Percentiles rank a stretch among this genome's conserved stretches.
Evolutionary conservation across 495 filamentous ascomycete species (phyloP).

Genomic region (Pyrenopolyporus hunteri): DNA sequence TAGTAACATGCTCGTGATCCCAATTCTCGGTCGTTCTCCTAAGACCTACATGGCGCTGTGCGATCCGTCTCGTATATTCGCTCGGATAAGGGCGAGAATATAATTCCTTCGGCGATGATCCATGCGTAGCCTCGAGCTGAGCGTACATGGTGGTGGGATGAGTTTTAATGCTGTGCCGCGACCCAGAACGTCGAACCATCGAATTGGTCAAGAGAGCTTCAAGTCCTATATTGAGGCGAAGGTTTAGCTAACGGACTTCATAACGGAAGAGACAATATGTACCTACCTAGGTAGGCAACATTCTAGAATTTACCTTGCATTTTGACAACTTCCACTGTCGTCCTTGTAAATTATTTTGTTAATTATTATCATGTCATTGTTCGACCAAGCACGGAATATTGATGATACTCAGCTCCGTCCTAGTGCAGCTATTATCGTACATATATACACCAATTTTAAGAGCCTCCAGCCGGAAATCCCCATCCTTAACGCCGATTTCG

Average conservation of each 20-base stretch:
- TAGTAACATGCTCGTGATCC: neutral
- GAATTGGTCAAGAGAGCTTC: neutral
- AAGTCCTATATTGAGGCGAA: neutral
- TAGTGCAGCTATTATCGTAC: neutral
- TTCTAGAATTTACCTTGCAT: too few relatives aligned
- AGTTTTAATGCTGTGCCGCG: neutral
- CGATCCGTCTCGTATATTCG: too few relatives aligned
- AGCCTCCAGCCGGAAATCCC: neutral
- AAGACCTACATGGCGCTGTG: too few relatives aligned
- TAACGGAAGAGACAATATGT: too few relatives aligned
- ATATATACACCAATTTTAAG: constrained; percentile 28
- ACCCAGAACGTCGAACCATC: neutral
- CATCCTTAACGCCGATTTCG: constrained; percentile 7
- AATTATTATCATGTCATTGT: constrained; percentile 11
- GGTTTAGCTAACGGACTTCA: neutral
- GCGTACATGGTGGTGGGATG: neutral
- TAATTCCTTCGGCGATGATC: too few relatives aligned
- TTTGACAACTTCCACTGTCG: neutral
- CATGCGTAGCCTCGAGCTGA: too few relatives aligned
- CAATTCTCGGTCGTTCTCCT: neutral
- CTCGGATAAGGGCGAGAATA: too few relatives aligned
- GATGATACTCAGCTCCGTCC: neutral
- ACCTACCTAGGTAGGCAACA: too few relatives aligned
- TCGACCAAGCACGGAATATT: neutral
- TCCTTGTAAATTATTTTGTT: neutral